Percentiles rank a stretch among this genome's conserved stretches.
Conservation (phyloP, 805 yeast species). For the Metschnikowia gruessii region DNA sequence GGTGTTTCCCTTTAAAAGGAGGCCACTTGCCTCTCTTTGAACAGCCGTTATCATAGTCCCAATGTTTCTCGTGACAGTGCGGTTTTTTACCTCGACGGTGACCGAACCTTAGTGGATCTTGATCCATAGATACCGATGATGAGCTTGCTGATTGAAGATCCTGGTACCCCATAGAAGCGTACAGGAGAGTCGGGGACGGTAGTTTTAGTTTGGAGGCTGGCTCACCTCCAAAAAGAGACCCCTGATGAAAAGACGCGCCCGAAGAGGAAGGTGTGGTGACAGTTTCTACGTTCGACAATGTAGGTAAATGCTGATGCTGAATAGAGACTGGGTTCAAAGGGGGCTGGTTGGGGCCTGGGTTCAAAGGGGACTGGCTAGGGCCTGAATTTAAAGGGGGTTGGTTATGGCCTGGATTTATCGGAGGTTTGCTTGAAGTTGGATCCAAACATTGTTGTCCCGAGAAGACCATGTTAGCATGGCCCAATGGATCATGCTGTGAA, state of each 20-base stretch:
- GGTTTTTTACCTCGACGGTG: not conserved
- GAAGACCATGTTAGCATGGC: no score
- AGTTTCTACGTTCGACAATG: no score
- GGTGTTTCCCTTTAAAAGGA: not conserved
- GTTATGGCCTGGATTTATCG: no score
- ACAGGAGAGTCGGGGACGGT: slow-evolving; percentile 16
- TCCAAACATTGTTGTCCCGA: no score
- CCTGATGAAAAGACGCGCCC: not conserved
- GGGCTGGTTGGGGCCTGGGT: not conserved
- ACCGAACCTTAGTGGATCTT: slow-evolving; percentile 1
- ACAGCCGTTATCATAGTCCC: not conserved
- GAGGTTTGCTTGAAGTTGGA: not conserved
- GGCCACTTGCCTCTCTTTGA: slow-evolving; percentile 3
- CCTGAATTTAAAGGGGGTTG: no score
- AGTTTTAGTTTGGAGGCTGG: slow-evolving; percentile 7
- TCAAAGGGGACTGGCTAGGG: no score
- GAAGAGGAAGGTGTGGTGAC: not conserved
- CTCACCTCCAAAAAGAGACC: not conserved
- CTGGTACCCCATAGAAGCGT: slow-evolving; percentile 5
- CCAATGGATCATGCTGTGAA: not conserved
- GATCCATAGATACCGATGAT: slow-evolving; percentile 4
- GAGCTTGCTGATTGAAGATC: slow-evolving; percentile 5
- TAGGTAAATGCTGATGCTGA: not conserved
- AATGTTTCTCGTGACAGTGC: slow-evolving; percentile 1
- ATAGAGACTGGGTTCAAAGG: not conserved